Evolutionary conservation across 257 asterid species (phyloP).

Genomic region (Gentiana straminea): DNA sequence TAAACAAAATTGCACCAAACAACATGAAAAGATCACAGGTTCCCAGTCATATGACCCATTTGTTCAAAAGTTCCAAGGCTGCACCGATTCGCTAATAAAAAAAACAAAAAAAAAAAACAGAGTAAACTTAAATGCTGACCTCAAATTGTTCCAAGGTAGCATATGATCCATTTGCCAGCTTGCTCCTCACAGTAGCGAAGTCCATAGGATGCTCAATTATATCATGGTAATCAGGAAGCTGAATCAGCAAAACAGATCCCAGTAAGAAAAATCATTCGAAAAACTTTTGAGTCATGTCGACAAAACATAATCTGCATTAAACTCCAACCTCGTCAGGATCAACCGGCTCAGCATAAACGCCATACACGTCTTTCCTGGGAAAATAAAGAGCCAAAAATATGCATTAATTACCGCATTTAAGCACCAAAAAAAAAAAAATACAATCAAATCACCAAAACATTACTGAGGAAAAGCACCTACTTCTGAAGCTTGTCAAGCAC

Average conservation of each 20-base stretch:
- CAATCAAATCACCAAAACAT: background rate
- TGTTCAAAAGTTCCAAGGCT: too few species aligned
- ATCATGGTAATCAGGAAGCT: conserved; percentile 98
- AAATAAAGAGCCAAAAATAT: conserved; percentile 12
- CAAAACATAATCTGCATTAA: background rate
- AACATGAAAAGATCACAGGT: too few species aligned
- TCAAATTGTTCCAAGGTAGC: conserved; percentile 70
- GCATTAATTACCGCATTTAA: conserved; percentile 14
- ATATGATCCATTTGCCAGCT: conserved; percentile 65
- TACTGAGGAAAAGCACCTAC: conserved; percentile 28
- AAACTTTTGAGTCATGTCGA: conserved; percentile 5
- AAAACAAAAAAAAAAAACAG: too few species aligned
- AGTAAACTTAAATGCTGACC: conserved; percentile 24
- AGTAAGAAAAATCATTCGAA: conserved; percentile 10
- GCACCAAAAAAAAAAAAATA: conserved; percentile 2
- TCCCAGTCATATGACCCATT: too few species aligned
- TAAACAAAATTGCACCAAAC: too few species aligned
- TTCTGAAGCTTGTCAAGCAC: conserved; percentile 93
- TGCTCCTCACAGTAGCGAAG: conserved; percentile 87
- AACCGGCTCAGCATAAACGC: conserved; percentile 94
- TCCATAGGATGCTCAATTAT: conserved; percentile 93
- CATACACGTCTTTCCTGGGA: conserved; percentile 93
- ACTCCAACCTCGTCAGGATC: conserved; percentile 92
- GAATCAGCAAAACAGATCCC: conserved; percentile 3
- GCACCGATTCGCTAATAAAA: too few species aligned